These are phyloP conservation scores for Colletotrichum sp. DNA, from an alignment of 2,329 filamentous ascomycete species.

Conservation along the genomic window DNA sequence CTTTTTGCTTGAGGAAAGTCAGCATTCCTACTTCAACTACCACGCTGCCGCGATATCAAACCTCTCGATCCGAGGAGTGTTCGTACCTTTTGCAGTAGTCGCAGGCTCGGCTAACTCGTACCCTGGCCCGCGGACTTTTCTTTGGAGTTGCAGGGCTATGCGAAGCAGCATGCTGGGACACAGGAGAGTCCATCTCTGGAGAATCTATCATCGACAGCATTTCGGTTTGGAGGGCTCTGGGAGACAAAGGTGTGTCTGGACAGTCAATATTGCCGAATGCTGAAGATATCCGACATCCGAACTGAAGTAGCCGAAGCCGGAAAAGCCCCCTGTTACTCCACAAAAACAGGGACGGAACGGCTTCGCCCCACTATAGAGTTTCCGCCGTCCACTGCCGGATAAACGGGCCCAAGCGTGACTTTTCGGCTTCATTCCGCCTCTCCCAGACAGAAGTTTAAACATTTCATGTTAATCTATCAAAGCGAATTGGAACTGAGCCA, in stretches of 20 bases:
- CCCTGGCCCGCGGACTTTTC: not conserved
- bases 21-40: rapidly evolving
- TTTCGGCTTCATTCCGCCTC: not conserved
- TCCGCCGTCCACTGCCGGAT: not conserved
- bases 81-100: not conserved
- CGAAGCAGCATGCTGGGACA: not conserved
- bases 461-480: not conserved
- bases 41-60: not conserved
- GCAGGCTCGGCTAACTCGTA: not conserved
- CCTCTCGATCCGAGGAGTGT: not conserved
- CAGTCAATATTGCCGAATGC: not conserved
- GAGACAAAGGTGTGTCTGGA: not conserved
- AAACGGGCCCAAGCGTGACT: not conserved
- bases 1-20: not conserved
- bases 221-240: not conserved
- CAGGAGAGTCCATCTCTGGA: not conserved
- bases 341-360: not conserved
- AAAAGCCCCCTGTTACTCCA: not conserved
- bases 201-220: not conserved
- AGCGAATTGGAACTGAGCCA: not conserved
- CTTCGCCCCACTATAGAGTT: not conserved
- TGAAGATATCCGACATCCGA: not conserved
- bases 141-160: not conserved
- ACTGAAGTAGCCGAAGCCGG: not conserved
- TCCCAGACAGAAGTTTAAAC: not conserved